These are phyloP conservation scores for Rhizomucor miehei DNA, from an alignment of 371 early-diverging fungal genomes.

Conservation along the genomic window DNA sequence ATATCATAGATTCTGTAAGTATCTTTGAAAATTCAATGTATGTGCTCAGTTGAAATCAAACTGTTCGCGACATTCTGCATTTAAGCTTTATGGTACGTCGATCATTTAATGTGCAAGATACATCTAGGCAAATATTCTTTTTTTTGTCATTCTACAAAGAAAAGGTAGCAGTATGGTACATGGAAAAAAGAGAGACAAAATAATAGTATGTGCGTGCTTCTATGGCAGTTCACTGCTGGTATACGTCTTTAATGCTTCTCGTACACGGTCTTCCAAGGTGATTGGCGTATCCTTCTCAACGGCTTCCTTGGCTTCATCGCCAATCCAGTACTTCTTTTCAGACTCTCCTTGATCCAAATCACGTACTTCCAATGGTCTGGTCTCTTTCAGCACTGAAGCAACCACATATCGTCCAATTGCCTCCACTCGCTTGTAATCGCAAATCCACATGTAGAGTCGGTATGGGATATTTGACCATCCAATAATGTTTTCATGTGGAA, in stretches of 20 bases:
- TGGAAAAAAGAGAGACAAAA: neutral
- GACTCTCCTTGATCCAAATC: slow-evolving; percentile 55
- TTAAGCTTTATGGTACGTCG: too few species aligned
- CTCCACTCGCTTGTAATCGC: slow-evolving; percentile 59
- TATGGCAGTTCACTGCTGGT: slow-evolving; percentile 25
- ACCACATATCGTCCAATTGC: slow-evolving; percentile 54
- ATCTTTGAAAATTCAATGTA: too few species aligned
- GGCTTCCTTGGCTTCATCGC: slow-evolving; percentile 38
- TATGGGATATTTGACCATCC: slow-evolving; percentile 67
- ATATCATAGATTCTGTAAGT: too few species aligned
- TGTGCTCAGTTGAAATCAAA: too few species aligned
- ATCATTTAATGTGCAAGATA: too few species aligned
- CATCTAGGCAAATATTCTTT: too few species aligned
- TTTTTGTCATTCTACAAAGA: too few species aligned
- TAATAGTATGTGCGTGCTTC: neutral
- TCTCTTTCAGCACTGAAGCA: slow-evolving; percentile 55
- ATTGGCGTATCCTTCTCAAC: slow-evolving; percentile 34
- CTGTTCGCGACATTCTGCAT: too few species aligned
- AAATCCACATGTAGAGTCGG: slow-evolving; percentile 57
- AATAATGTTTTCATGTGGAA: slow-evolving; percentile 64
- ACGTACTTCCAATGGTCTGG: slow-evolving; percentile 40
- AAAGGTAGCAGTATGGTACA: too few species aligned
- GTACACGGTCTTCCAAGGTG: slow-evolving; percentile 34
- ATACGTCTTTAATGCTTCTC: slow-evolving; percentile 33
- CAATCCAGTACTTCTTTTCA: slow-evolving; percentile 54